Evolutionary conservation across 495 filamentous ascomycete species (phyloP), one percentile per base, ranked within the genome.

Genomic region (Penicillium dipodomyicola): DNA sequence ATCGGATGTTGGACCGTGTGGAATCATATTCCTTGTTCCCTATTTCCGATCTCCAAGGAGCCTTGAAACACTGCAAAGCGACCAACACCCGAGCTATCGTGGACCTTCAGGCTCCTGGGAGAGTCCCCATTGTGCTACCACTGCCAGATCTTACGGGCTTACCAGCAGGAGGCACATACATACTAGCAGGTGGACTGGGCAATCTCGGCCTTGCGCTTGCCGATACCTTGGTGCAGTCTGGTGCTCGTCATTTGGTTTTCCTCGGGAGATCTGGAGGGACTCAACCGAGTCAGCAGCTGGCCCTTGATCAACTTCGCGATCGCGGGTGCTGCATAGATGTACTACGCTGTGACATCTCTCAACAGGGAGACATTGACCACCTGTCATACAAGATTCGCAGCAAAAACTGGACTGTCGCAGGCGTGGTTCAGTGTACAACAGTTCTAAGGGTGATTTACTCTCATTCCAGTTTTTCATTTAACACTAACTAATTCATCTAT

Each of bases 201-300:
- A 70, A 68, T 10, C 55, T 78, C 0, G 75, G 75, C 5, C 53
- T 70, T 15, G 65, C 63, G 12, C 33, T 77, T 27, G 63, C 69
- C 12, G 60, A 64, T 5, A 75, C 65, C 25, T 65, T 78, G 57
- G 61, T 66, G n/a, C 52, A 54, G n/a, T 64, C 48, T 45, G 73
- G 74, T 0, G 75, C 74, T 3, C 54, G 61, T 1, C 63, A 73
- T n/a, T 60, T 77, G n/a, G 60, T 67, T 8, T 76, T 77, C 57
- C 55, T 76, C 17, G 58, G 58, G 9, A 56, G 75, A 22, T 71
- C 68, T 14, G 72, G 72, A 1, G 52, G 47, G 1, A 54, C 59
- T 3, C 62, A 59, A 27, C 29, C 45, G 1, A 44, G 37, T 12
- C 56, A 63, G 35, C 43, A 67, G 25, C 44, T 63, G 4, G 46